Base-by-base conservation (phyloP, 106 monocot genomes). In the Alisma plantagoaquatica region DNA sequence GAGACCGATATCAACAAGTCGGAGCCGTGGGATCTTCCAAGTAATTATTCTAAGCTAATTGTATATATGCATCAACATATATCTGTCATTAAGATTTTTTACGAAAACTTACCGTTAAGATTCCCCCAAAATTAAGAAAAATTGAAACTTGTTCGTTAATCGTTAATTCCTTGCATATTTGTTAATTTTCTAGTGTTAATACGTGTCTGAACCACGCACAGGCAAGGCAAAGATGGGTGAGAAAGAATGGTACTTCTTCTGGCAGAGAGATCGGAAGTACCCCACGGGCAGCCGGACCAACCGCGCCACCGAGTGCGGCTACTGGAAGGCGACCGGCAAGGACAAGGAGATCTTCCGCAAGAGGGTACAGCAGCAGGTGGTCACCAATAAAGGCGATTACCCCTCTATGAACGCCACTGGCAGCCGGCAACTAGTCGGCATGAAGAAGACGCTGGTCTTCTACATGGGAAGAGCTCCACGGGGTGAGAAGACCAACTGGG, bases 301-400 rank as follows among this genome's bases (percentile, higher is more conserved):
- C 41, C 73, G 82, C 26, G 82, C 82, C n/a, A 82, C 82, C 9
- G 64, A 77, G 18, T 29, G 31, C 27, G 82, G 82, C 0, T 77
- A 82, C 61, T 82, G 82, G 82, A 82, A 83, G 54, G 77, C 77
- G 46, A 83, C 83, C 3, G 77, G 83, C 9, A 83, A 67, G 42
- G 83, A 83, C 61, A 76, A 52, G 60, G 81, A 81, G 64, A 76
- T 81, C 33, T 72, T 7, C 35, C 14, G 38, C 43, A 29, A 49
- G 15, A 21, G 46, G 20, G 3, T 55, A 43, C 22, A 45, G 43
- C 1, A 10, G 43, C 16, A 10, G 16, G n/a, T n/a, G n/a, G n/a
- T n/a, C n/a, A n/a, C n/a, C n/a, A n/a, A n/a, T n/a, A n/a, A n/a
- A n/a, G n/a, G n/a, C n/a, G n/a, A n/a, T n/a, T n/a, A n/a, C n/a